Base-by-base conservation (phyloP, 1,284 basidiomycete species). In the Singerocomus inundabilis region DNA sequence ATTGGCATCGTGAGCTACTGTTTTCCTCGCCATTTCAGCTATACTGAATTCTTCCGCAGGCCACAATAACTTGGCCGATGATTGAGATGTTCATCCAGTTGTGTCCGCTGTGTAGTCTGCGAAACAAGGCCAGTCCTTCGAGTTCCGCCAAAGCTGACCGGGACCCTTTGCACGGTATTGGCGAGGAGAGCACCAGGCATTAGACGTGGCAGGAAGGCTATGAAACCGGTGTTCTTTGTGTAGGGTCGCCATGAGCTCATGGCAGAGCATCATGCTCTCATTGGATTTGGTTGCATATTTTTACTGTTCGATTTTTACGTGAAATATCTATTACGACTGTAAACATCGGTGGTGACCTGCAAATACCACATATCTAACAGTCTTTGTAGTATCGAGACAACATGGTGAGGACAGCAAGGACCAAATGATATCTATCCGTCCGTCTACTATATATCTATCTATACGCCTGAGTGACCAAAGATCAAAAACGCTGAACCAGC, bases 1-100 rank as follows among this genome's bases (percentile, higher is more conserved):
- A 73, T 82, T 16, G 81, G 81, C 52, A 77, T 85, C 53, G 84
- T 87, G 59, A 68, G 82, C 72, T 16, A 13, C 49, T 26, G 6
- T 21, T 44, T 40, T 37, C 51, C 52, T 42, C 36, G 3, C 5
- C 31, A 47, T 48, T 38, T 38, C 18, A 16, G 32, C 39, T 54
- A 54, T 43, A 54, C 46, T 52, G 43, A 59, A 24, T 16, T 46
- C 8, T 42, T 43, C 36, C 46, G 16, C 55, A 87, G 84, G 76
- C 81, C 33, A 73, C 72, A 18, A 77, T 87, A 48, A 86, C 84
- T 10, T 87, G 84, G 84, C 82, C 84, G 6, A 87, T 87, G 81
- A 75, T 79, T 7, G 84, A 87, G 63, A 75, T 81, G 36, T 87
- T 86, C 65, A 70, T 76, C 41, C 76, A 75, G 26, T 65, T 84